Evolutionary conservation across 169 alveolate genomes (phyloP).

Genomic region (Eimeria acervulina): DNA sequence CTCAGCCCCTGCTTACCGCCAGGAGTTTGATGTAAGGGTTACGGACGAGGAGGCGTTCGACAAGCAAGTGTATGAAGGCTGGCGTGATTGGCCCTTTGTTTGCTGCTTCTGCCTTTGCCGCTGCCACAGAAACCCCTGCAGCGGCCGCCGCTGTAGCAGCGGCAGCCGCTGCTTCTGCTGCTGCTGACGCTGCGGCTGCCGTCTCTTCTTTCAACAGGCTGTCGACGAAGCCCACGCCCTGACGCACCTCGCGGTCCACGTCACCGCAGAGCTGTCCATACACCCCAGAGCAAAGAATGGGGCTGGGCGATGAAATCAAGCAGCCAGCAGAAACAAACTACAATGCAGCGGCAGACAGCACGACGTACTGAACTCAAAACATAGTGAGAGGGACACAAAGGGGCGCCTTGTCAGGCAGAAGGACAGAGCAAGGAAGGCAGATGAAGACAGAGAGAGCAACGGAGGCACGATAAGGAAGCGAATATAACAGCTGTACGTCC

Average conservation of each 20-base stretch:
- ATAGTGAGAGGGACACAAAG: neutral
- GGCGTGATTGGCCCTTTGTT: constrained; percentile 63
- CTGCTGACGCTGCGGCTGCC: constrained; percentile 73
- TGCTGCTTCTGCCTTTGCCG: constrained; percentile 45
- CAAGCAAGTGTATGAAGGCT: constrained; percentile 74
- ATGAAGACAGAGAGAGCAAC: neutral
- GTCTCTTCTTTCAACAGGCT: constrained; percentile 83
- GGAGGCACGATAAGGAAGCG: neutral
- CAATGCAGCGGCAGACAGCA: neutral
- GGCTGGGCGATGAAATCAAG: neutral
- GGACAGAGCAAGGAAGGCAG: neutral
- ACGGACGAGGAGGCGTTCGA: constrained; percentile 77
- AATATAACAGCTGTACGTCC: neutral
- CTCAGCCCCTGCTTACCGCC: constrained; percentile 21
- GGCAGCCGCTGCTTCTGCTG: constrained; percentile 53
- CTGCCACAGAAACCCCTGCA: constrained; percentile 28
- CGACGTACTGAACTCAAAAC: neutral
- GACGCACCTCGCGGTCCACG: constrained; percentile 84
- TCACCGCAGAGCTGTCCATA: constrained; percentile 82
- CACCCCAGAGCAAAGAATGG: neutral
- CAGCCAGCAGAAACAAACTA: neutral
- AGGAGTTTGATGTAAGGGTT: constrained; percentile 83
- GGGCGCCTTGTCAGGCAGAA: neutral
- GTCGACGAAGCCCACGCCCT: constrained; percentile 83
- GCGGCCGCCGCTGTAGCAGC: constrained; percentile 27